A percentile compares a stretch with the other conserved stretches of the same genome.
These are phyloP conservation scores for Tilletia setariae DNA, from an alignment of 1,284 basidiomycete species.

Conservation along the genomic window DNA sequence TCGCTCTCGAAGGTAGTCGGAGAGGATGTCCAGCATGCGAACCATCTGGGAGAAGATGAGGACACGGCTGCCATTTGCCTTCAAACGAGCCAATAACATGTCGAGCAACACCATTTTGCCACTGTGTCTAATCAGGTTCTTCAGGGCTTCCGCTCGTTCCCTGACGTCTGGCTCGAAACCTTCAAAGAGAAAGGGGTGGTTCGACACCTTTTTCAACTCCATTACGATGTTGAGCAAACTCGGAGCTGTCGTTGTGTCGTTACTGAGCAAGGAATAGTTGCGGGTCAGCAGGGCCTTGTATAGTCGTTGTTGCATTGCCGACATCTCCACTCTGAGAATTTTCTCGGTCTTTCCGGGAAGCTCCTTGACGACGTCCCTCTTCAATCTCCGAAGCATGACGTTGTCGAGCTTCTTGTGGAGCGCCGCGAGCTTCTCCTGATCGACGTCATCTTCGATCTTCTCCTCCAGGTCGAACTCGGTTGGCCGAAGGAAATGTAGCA, in stretches of 20 bases:
- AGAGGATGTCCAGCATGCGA: conserved; percentile 95
- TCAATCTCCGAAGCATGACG: conserved; percentile 90
- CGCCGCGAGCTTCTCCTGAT: conserved; percentile 66
- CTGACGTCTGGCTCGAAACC: conserved; percentile 80
- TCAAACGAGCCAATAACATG: conserved; percentile 57
- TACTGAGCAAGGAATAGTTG: conserved; percentile 89
- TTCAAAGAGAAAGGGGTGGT: conserved; percentile 96
- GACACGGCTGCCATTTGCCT: conserved; percentile 58
- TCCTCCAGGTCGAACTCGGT: conserved; percentile 78
- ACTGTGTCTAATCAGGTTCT: conserved; percentile 57
- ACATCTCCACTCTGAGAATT: conserved; percentile 97
- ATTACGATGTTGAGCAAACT: conserved; percentile 64
- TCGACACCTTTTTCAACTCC: conserved; percentile 58
- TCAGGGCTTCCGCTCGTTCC: conserved; percentile 69
- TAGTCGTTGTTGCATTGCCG: conserved; percentile 90
- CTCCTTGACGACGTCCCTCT: conserved; percentile 95
- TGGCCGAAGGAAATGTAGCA: conserved; percentile 99
- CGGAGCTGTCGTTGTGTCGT: conserved; percentile 71
- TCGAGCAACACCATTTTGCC: conserved; percentile 60
- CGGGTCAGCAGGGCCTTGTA: conserved; percentile 98
- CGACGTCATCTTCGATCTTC: conserved; percentile 74
- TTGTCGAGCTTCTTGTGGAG: conserved; percentile 88
- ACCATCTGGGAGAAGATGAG: conserved; percentile 87
- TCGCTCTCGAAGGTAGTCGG: conserved; percentile 88
- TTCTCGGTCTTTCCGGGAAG: conserved; percentile 97